phyloP scores from a whole-genome alignment of 305 asterid genomes.

The Withania somnifera region DNA sequence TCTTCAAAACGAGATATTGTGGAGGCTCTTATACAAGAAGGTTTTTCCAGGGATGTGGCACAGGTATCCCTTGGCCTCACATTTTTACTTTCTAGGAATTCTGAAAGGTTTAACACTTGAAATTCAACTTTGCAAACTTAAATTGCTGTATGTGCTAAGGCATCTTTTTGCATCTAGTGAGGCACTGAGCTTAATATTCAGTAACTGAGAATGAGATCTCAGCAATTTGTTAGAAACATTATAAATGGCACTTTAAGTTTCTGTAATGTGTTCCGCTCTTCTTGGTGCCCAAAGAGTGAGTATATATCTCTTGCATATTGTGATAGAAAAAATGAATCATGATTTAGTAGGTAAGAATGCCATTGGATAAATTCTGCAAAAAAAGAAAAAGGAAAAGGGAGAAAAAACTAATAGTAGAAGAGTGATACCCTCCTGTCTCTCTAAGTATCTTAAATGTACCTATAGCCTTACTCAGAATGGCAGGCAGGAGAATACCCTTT shows the following conservation, averaged over 20 bases:
- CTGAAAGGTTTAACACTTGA: background rate
- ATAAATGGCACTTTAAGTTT: background rate
- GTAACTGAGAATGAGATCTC: background rate
- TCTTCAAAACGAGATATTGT: slow-evolving; percentile 67
- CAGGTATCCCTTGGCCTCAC: slow-evolving; percentile 33
- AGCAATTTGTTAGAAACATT: background rate
- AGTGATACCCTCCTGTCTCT: background rate
- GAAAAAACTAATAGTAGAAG: background rate
- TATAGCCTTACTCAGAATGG: background rate
- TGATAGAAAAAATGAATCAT: background rate
- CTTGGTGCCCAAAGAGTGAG: background rate
- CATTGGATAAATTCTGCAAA: background rate
- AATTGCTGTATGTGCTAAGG: background rate
- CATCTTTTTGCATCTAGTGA: background rate
- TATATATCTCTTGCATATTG: background rate
- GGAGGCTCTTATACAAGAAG: slow-evolving; percentile 61
- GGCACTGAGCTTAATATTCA: background rate
- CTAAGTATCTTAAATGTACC: background rate
- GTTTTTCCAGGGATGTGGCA: slow-evolving; percentile 89
- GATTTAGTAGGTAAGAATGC: background rate
- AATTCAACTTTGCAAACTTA: background rate
- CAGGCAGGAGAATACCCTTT: background rate
- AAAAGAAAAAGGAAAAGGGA: background rate
- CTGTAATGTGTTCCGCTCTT: background rate
- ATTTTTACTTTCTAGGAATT: background rate